Evolutionary conservation across 345 rosid species (phyloP).

Genomic region (Camelina neglecta): DNA sequence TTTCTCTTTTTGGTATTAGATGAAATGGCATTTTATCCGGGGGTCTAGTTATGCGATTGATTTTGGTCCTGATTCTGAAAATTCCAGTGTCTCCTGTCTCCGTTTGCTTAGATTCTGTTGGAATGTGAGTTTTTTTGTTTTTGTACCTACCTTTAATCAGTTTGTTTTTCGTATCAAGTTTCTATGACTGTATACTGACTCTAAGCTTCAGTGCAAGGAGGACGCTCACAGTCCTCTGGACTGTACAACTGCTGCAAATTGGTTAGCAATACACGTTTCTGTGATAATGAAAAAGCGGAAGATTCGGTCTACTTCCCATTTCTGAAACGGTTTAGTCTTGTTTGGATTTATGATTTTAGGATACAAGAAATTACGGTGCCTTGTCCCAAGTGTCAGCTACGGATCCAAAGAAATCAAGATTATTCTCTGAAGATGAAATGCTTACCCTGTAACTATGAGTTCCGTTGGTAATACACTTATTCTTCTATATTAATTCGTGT

Average conservation of each 20-base stretch:
- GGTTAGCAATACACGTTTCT: conserved; percentile 29
- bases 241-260: conserved; percentile 36
- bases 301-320: neutral
- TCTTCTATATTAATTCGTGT: neutral
- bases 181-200: neutral
- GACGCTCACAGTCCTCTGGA: conserved; percentile 45
- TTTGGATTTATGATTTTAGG: conserved; percentile 24
- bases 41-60: conserved; percentile 67
- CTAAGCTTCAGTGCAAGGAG: conserved; percentile 35
- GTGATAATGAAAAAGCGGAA: neutral
- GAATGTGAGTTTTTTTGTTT: conserved; percentile 39
- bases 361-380: conserved; percentile 24
- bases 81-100: conserved; percentile 20
- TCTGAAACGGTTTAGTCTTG: neutral
- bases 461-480: conserved; percentile 36
- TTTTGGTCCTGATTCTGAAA: conserved; percentile 21
- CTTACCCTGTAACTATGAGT: conserved; percentile 39
- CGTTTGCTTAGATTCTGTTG: conserved; percentile 41
- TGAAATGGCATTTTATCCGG: conserved; percentile 89
- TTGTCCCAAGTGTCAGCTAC: conserved; percentile 38
- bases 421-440: conserved; percentile 38
- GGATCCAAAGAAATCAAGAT: conserved; percentile 8
- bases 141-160: neutral
- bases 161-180: neutral
- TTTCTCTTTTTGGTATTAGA: conserved; percentile 44